Base-by-base conservation (phyloP, 1,284 basidiomycete species). In the Malassezia cuniculi region DNA sequence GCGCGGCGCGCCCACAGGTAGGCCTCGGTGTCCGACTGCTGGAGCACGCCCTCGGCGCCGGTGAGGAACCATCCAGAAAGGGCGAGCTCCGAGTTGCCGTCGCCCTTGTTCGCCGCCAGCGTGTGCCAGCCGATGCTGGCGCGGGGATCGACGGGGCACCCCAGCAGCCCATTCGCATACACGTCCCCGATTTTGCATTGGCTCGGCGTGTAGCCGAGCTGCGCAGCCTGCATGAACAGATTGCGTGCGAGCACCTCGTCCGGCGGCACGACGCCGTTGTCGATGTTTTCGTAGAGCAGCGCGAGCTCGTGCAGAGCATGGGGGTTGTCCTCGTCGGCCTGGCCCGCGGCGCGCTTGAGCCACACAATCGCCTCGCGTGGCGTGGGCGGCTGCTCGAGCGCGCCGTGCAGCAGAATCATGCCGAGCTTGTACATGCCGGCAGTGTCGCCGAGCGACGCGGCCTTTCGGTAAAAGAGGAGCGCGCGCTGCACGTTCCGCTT, bases 381-480 rank as follows among this genome's bases (percentile, higher is more conserved):
- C 59, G 90, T 95, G 46, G 77, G 78, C 35, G 76, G 78, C 66
- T 93, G 85, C 12, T 80, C 82, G 17, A 95, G 74, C 18, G 80
- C 69, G 3, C 89, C 90, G 31, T 84, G 78, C 12, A 97, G 74
- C 30, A 94, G 74, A 47, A 95, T 85, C 80, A 94, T 87, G 11
- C 87, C 89, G 11, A 97, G 77, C 70, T 97, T 97, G 74, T 94
- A 97, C 93, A 97, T 97, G 2, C 89, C 93, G 27, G 90, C 80
- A 0, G 89, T 95, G 68, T 97, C 93, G 22, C 89, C 89, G 21
- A 97, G 71, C 0, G 86, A 86, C 2, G 86, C 86, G 2, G 93
- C 84, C 70, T 97, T 95, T 48, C 89, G 79, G 71, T 95, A 97
- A 69, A 99, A 95, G 11, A 89, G 79, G 29, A 89, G 80, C 3